These are phyloP conservation scores for Gymnopilus junonius DNA, from an alignment of 768 basidiomycete species.

Conservation along the genomic window DNA sequence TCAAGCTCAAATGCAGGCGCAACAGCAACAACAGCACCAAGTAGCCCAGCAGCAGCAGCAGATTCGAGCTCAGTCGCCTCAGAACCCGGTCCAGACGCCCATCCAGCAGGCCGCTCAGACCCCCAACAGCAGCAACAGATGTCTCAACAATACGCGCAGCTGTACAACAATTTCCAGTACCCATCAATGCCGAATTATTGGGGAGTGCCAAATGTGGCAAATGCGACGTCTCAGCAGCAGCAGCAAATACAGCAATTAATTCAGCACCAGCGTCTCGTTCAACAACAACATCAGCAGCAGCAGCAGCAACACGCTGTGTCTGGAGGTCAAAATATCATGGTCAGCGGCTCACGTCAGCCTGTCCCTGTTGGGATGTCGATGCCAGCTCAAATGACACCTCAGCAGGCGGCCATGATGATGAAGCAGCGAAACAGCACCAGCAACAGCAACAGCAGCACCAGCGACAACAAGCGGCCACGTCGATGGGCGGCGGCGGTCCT, in stretches of 20 bases:
- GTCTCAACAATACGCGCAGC: constrained; percentile 7
- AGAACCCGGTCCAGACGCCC: constrained; percentile 18
- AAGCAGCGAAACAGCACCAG: too few species aligned
- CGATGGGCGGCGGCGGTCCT: constrained; percentile 10
- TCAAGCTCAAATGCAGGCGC: constrained; percentile 17
- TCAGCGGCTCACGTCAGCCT: constrained; percentile 2
- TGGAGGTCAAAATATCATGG: not conserved
- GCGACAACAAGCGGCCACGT: not conserved
- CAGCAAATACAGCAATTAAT: constrained; percentile 9
- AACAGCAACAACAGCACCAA: constrained; percentile 7
- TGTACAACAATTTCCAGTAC: constrained; percentile 1
- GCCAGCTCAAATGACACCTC: not conserved
- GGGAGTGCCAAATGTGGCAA: not conserved
- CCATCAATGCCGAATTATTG: not conserved
- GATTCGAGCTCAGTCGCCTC: constrained; percentile 18
- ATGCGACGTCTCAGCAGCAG: constrained; percentile 9
- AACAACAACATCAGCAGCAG: constrained; percentile 15
- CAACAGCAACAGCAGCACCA: not conserved
- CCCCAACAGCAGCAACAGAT: constrained; percentile 9
- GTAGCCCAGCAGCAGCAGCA: constrained; percentile 18
- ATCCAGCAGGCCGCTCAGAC: constrained; percentile 3
- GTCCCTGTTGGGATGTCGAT: not conserved
- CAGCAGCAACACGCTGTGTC: constrained; percentile 3
- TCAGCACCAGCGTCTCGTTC: constrained; percentile 10
- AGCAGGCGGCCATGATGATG: not conserved